Base-by-base conservation (phyloP, 192 early-diverging fungal genomes). In the Entomortierella chlamydospora region DNA sequence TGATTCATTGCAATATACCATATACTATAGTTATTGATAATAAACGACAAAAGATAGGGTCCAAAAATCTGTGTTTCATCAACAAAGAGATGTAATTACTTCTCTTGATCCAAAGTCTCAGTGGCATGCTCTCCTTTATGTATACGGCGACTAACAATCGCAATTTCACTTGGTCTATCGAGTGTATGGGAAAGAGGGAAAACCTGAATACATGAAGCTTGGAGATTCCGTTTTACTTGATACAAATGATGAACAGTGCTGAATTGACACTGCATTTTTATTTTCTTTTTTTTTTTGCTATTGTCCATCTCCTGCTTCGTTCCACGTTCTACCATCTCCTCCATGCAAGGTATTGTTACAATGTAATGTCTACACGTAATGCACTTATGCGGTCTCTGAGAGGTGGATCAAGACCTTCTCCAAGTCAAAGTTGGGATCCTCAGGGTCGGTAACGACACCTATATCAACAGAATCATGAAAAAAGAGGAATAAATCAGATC, bases 351-450 rank as follows among this genome's bases (percentile, higher is more conserved):
- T 69, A 69, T 58, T 69, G 55, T 47, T 42, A 30, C 22, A 47
- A 68, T 15, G 15, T 20, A 30, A 33, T 61, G 43, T 26, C 25
- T 52, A 51, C 17, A 53, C 37, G 18, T 59, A 60, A 9, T 7
- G 8, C 4, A 2, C 50, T 79, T 79, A 79, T 79, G 76, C 76
- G 28, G 76, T 70, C 68, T 79, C 76, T 29, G 76, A 79, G 61
- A 76, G 64, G 55, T 85, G 72, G 61, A 77, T 66, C 64, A 89
- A 65, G 69, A 81, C 82, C 81, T 86, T 84, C 59, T 89, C 88
- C 63, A 89, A 74, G 61, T 89, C 88, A 55, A 89, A 89, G 77
- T 87, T 72, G 70, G 88, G 88, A 58, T 66, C 83, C 45, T 89
- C 86, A 43, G 83, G 73, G 62, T 89, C 88, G 57, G 83, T 81